phyloP scores from a whole-genome alignment of 1,139 yeast genomes.

The Blastobotrys capitulatus region DNA sequence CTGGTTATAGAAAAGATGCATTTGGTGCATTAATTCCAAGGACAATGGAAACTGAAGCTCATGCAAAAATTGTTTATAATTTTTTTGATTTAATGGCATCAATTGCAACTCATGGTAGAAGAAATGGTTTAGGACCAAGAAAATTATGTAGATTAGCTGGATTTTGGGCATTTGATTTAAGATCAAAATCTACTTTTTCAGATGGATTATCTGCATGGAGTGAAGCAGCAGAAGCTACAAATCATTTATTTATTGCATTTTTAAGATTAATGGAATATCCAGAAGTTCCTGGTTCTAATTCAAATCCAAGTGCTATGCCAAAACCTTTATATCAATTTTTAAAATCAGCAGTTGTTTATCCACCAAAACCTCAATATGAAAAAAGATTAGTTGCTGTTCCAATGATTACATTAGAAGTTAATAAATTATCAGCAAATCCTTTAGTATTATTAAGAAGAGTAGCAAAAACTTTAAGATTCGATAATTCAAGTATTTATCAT shows the following conservation, averaged over 20 bases:
- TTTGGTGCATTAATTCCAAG: slow-evolving; percentile 79
- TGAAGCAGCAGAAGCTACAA: slow-evolving; percentile 72
- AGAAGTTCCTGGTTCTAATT: slow-evolving; percentile 8
- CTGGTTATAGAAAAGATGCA: slow-evolving; percentile 60
- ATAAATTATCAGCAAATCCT: slow-evolving; percentile 55
- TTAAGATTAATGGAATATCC: slow-evolving; percentile 56
- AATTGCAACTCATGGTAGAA: slow-evolving; percentile 76
- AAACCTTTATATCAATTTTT: slow-evolving; percentile 12
- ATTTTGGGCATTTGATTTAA: slow-evolving; percentile 74
- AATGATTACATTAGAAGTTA: slow-evolving; percentile 62
- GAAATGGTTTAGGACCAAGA: slow-evolving; percentile 72
- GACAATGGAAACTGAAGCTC: slow-evolving; percentile 76
- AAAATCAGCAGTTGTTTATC: slow-evolving; percentile 29
- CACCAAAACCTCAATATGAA: slow-evolving; percentile 26
- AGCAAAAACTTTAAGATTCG: slow-evolving; percentile 61
- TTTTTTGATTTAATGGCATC: slow-evolving; percentile 76
- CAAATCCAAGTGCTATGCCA: slow-evolving; percentile 9
- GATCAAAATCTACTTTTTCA: slow-evolving; percentile 41
- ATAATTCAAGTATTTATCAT: slow-evolving; percentile 61
- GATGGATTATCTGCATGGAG: slow-evolving; percentile 74
- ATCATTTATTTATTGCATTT: slow-evolving; percentile 73
- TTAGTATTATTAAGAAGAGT: slow-evolving; percentile 54
- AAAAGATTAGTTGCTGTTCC: slow-evolving; percentile 51
- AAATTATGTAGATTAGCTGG: slow-evolving; percentile 80
- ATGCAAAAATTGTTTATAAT: slow-evolving; percentile 84